Evolutionary conservation across 2,329 filamentous ascomycete species (phyloP).

Genomic region (Dothideomycetes sp.): DNA sequence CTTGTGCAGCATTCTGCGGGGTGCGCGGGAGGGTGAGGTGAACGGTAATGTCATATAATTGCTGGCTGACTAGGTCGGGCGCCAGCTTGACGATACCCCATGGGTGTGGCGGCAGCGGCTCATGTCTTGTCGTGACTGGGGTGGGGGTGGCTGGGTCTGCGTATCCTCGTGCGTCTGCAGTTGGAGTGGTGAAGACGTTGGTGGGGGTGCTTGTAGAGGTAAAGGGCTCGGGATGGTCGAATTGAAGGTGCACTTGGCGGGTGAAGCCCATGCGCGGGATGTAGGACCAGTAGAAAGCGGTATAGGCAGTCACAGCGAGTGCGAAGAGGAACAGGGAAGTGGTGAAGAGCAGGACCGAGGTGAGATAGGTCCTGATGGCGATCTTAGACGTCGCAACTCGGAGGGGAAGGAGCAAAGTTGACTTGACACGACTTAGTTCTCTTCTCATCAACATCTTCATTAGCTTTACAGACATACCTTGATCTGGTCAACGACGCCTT

Average conservation of each 20-base stretch:
- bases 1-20: slow-evolving; percentile 59
- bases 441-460: not conserved
- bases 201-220: not conserved
- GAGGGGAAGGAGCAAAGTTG: slow-evolving; percentile 34
- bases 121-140: not conserved
- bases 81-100: slow-evolving; percentile 40
- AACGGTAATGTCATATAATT: slow-evolving; percentile 77
- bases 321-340: slow-evolving; percentile 45
- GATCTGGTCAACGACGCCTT: not conserved
- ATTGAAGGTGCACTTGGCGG: slow-evolving; percentile 55
- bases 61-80: slow-evolving; percentile 52
- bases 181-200: too few relatives aligned
- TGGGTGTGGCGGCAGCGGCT: slow-evolving; percentile 15
- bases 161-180: too few relatives aligned
- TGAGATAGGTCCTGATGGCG: slow-evolving; percentile 54
- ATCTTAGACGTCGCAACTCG: slow-evolving; percentile 47
- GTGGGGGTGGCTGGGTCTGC: not conserved
- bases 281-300: slow-evolving; percentile 57
- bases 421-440: not conserved
- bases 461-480: not conserved
- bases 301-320: slow-evolving; percentile 50
- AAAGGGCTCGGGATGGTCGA: slow-evolving; percentile 35
- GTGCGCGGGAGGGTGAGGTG: slow-evolving; percentile 69
- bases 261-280: slow-evolving; percentile 55
- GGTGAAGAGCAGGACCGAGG: slow-evolving; percentile 41